Evolutionary conservation across 129 eudicot genomes (phyloP).

Genomic region (Glebionis coronaria): DNA sequence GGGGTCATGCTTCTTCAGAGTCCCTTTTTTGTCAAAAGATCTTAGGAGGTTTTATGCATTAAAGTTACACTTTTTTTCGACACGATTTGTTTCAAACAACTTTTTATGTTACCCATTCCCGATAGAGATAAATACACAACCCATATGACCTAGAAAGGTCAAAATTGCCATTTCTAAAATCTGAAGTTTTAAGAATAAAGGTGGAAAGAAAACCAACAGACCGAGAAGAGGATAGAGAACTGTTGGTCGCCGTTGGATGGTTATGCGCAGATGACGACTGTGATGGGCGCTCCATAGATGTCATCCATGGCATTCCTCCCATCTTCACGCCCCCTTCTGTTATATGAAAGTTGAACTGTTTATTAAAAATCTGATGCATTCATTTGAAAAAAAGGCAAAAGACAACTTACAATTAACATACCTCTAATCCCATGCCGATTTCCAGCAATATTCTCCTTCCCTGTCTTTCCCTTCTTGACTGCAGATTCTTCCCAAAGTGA

Average conservation of each 20-base stretch:
- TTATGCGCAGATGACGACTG: slow-evolving; percentile 75
- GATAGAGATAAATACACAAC: too few species aligned
- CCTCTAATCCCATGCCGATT: slow-evolving; percentile 61
- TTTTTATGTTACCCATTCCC: too few species aligned
- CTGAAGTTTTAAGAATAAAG: neutral
- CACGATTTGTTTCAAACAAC: too few species aligned
- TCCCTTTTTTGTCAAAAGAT: too few species aligned
- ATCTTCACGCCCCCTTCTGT: slow-evolving; percentile 43
- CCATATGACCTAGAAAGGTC: too few species aligned
- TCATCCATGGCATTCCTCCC: slow-evolving; percentile 59
- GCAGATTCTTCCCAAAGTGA: slow-evolving; percentile 89
- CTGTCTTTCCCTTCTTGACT: slow-evolving; percentile 86
- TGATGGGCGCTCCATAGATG: slow-evolving; percentile 59
- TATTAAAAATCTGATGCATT: neutral
- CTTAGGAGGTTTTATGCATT: too few species aligned
- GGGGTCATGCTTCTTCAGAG: too few species aligned
- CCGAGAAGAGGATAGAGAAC: slow-evolving; percentile 75
- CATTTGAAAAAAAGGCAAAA: neutral
- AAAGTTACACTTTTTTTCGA: too few species aligned
- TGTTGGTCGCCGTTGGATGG: slow-evolving; percentile 40
- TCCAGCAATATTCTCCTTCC: slow-evolving; percentile 88
- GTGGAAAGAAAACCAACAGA: slow-evolving; percentile 39
- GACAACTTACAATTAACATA: neutral
- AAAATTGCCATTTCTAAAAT: too few species aligned
- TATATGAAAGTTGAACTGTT: neutral